phyloP scores from a whole-genome alignment of 2,329 filamentous ascomycete genomes.

The Cucurbitaria berberidis region DNA sequence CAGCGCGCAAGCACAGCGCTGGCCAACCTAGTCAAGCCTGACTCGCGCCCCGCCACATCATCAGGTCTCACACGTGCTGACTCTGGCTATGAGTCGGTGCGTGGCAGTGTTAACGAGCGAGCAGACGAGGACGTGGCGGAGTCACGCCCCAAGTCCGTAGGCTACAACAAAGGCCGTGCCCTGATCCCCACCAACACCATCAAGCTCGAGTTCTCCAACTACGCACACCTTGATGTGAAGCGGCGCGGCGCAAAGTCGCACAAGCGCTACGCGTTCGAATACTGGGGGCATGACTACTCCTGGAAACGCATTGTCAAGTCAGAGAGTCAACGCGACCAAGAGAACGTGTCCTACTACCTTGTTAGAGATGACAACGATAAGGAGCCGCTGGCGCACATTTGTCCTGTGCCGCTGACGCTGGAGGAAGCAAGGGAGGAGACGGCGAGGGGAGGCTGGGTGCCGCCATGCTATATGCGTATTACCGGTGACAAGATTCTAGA shows the following conservation, averaged over 20 bases:
- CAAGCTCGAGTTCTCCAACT: slow-evolving; percentile 95
- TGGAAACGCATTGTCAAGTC: slow-evolving; percentile 80
- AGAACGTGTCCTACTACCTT: slow-evolving; percentile 79
- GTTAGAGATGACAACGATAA: slow-evolving; percentile 68
- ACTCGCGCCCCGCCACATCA: slow-evolving; percentile 53
- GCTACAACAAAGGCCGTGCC: slow-evolving; percentile 49
- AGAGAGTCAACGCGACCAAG: slow-evolving; percentile 61
- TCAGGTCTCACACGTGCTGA: slow-evolving; percentile 61
- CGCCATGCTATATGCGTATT: slow-evolving; percentile 90
- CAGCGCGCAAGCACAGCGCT: slow-evolving; percentile 67
- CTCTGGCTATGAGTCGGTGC: slow-evolving; percentile 63
- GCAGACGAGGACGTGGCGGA: slow-evolving; percentile 25
- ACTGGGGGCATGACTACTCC: slow-evolving; percentile 85
- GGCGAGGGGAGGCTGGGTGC: slow-evolving; percentile 84
- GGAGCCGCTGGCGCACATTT: slow-evolving; percentile 77
- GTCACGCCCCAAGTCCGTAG: slow-evolving; percentile 40
- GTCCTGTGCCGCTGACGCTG: slow-evolving; percentile 76
- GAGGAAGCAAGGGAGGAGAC: slow-evolving; percentile 74
- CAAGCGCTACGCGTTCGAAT: slow-evolving; percentile 89
- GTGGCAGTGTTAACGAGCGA: slow-evolving; percentile 22
- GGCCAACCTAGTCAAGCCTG: slow-evolving; percentile 62
- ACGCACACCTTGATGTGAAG: slow-evolving; percentile 85
- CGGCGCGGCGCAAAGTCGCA: slow-evolving; percentile 68
- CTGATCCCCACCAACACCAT: slow-evolving; percentile 73
- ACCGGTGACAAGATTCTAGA: slow-evolving; percentile 73